Evolutionary conservation across 2,329 filamentous ascomycete species (phyloP).

Genomic region (Sclerotinia borealis): DNA sequence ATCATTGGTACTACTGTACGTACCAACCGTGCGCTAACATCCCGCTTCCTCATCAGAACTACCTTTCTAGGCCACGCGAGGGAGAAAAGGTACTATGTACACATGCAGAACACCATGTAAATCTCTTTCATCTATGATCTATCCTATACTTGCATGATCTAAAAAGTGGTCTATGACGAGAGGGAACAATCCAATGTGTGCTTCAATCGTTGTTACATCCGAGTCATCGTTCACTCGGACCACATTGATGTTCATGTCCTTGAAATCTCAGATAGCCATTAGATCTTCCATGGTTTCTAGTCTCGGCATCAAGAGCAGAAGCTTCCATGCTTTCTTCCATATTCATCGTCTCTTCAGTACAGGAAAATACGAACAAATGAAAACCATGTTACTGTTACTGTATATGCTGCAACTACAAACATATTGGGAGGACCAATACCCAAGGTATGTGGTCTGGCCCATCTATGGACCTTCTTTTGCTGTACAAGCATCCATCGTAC

Average conservation of each 20-base stretch:
- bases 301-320: neutral
- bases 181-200: neutral
- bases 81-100: neutral
- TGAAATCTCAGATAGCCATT: neutral
- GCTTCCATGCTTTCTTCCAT: neutral
- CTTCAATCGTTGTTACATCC: neutral
- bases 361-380: neutral
- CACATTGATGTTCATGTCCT: neutral
- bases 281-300: neutral
- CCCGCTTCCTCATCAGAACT: neutral
- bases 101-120: neutral
- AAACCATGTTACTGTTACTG: too few species aligned
- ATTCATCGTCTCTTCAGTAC: neutral
- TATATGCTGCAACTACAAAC: neutral
- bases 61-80: neutral
- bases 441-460: neutral
- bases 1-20: neutral
- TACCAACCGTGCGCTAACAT: neutral
- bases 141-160: slow-evolving; percentile 1
- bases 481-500: neutral
- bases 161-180: neutral
- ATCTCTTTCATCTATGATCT: neutral
- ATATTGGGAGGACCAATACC: neutral
- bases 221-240: neutral
- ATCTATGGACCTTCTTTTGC: neutral